These are phyloP conservation scores for Umbilicaria muhlenbergii DNA, from an alignment of 495 filamentous ascomycete genomes.

Conservation along the genomic window DNA sequence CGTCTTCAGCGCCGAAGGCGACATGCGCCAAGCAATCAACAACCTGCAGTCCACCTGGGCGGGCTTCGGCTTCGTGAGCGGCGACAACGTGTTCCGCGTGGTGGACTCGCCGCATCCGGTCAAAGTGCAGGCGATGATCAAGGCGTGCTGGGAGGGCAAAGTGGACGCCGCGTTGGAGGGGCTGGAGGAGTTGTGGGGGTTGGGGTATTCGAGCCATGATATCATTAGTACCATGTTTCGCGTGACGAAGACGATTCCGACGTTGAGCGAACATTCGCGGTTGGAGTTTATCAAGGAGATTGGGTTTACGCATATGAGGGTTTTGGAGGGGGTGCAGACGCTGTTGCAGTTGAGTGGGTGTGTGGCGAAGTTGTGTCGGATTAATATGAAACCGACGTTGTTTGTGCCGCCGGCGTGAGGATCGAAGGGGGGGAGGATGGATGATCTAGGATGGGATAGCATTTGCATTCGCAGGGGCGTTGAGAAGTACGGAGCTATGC, in stretches of 20 bases:
- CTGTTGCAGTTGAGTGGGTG: conserved; percentile 86
- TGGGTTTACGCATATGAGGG: conserved; percentile 98
- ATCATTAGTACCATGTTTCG: conserved; percentile 99
- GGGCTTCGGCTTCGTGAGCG: conserved; percentile 93
- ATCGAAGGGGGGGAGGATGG: no score
- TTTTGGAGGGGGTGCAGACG: conserved; percentile 91
- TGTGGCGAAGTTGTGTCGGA: conserved; percentile 72
- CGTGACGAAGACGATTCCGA: conserved; percentile 87
- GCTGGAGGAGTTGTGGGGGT: conserved; percentile 80
- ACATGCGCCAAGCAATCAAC: conserved; percentile 82
- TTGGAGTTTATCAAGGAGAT: conserved; percentile 96
- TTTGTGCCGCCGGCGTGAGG: conserved; percentile 37
- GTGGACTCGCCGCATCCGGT: conserved; percentile 95
- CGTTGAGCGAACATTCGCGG: conserved; percentile 82
- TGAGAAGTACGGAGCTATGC: no score
- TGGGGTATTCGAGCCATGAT: conserved; percentile 92
- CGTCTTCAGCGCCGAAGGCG: conserved; percentile 54
- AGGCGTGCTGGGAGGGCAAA: conserved; percentile 84
- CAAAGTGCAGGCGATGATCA: conserved; percentile 96
- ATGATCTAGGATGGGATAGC: no score
- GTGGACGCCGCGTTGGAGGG: conserved; percentile 75
- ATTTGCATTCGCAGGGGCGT: no score
- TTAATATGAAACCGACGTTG: conserved; percentile 88
- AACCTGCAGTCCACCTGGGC: conserved; percentile 90
- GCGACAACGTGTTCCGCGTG: conserved; percentile 96